Conservation (phyloP, 2,329 filamentous ascomycete genomes). For the Penicillium aurantiogriseum region DNA sequence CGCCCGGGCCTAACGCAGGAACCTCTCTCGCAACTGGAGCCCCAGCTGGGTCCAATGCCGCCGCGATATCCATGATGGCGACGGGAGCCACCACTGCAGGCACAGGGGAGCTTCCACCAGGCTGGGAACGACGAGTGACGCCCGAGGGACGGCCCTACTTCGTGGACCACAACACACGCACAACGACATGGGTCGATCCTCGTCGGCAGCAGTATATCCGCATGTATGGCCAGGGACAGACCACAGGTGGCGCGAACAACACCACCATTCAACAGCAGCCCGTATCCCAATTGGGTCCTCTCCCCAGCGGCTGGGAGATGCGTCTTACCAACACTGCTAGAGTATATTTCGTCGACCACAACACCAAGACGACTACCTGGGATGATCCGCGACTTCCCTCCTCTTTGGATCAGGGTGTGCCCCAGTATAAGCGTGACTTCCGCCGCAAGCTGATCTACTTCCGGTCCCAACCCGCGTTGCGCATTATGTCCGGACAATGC, state of each 20-base stretch:
- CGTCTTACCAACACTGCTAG: slow-evolving; percentile 95
- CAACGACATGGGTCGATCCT: slow-evolving; percentile 97
- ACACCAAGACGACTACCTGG: slow-evolving; percentile 99
- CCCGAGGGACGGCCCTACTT: slow-evolving; percentile 95
- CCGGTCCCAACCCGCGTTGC: slow-evolving; percentile 92
- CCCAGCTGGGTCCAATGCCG: slow-evolving; percentile 45
- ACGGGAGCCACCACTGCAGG: slow-evolving; percentile 93
- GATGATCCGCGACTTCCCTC: slow-evolving; percentile 94
- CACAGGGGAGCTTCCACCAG: slow-evolving; percentile 87
- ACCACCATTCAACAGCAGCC: slow-evolving; percentile 95
- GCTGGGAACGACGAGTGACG: slow-evolving; percentile 95
- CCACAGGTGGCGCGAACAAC: slow-evolving; percentile 63
- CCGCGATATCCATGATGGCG: slow-evolving; percentile 81
- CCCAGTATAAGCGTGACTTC: slow-evolving; percentile 99
- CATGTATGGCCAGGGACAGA: slow-evolving; percentile 80
- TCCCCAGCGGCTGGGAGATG: slow-evolving; percentile 99
- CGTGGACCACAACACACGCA: slow-evolving; percentile 96
- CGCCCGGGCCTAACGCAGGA: slow-evolving; percentile 40
- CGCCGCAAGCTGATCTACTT: slow-evolving; percentile 98
- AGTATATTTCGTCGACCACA: slow-evolving; percentile 99
- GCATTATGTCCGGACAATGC: slow-evolving; percentile 93
- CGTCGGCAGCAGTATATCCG: slow-evolving; percentile 96
- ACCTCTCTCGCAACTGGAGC: slow-evolving; percentile 38
- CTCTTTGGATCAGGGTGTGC: slow-evolving; percentile 95
- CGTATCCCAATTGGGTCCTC: slow-evolving; percentile 89